These are phyloP conservation scores for Coemansia sp. DNA, from an alignment of 192 early-diverging fungal species.

Conservation along the genomic window DNA sequence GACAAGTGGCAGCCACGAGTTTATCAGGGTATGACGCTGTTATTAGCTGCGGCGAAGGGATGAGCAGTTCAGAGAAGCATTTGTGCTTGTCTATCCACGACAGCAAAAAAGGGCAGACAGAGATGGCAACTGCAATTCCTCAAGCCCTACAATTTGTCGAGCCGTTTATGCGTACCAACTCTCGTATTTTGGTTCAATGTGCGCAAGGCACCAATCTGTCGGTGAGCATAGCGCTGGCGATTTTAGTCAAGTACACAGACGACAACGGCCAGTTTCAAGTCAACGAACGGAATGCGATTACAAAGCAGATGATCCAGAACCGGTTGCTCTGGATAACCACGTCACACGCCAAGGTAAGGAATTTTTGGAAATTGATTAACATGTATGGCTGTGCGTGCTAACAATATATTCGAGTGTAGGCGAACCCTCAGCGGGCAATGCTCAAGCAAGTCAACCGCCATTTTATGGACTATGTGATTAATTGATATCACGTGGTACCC, in stretches of 20 bases:
- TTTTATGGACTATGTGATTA: conserved; percentile 51
- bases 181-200: conserved; percentile 72
- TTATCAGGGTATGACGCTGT: conserved; percentile 76
- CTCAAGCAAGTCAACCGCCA: conserved; percentile 73
- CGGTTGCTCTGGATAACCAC: conserved; percentile 66
- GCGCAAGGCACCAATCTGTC: conserved; percentile 79
- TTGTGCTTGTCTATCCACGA: conserved; percentile 77
- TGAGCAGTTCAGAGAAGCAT: conserved; percentile 45
- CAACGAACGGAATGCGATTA: conserved; percentile 16
- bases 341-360: conserved; percentile 58
- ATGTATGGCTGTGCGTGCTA: background rate
- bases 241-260: conserved; percentile 63
- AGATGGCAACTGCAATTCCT: conserved; percentile 60
- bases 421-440: conserved; percentile 73
- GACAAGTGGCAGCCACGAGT: conserved; percentile 52
- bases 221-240: conserved; percentile 71
- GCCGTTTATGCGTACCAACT: conserved; percentile 26
- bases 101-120: conserved; percentile 82
- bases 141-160: conserved; percentile 57
- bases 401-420: conserved; percentile 31
- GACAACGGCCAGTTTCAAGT: conserved; percentile 33
- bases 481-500: conserved; percentile 2
- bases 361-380: background rate
- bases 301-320: conserved; percentile 65
- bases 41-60: conserved; percentile 68